Evolutionary conservation across 1,284 basidiomycete species (phyloP).

Genomic region (Sanghuangporus baumii): DNA sequence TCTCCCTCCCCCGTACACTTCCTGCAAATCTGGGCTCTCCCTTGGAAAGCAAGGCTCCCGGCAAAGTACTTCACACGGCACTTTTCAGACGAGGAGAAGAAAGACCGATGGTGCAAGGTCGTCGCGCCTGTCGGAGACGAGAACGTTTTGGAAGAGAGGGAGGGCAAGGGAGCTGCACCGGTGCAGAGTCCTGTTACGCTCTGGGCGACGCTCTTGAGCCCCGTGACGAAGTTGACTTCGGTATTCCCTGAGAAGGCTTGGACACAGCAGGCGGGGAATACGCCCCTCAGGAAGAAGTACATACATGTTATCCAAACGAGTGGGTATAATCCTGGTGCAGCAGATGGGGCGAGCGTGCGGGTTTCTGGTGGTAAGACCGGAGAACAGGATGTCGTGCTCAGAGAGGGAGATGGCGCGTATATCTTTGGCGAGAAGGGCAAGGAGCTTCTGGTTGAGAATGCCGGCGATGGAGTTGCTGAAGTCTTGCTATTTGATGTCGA

Average conservation of each 20-base stretch:
- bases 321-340: slow-evolving; percentile 58
- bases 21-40: slow-evolving; percentile 83
- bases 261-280: neutral
- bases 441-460: slow-evolving; percentile 51
- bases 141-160: slow-evolving; percentile 55
- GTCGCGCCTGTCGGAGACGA: slow-evolving; percentile 62
- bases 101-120: slow-evolving; percentile 57
- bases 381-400: slow-evolving; percentile 35
- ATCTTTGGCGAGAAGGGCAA: slow-evolving; percentile 40
- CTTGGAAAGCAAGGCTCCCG: slow-evolving; percentile 46
- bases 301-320: slow-evolving; percentile 71
- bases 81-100: slow-evolving; percentile 80
- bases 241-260: slow-evolving; percentile 28
- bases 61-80: slow-evolving; percentile 84
- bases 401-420: slow-evolving; percentile 74
- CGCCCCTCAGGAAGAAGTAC: slow-evolving; percentile 48
- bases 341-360: slow-evolving; percentile 45
- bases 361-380: slow-evolving; percentile 34
- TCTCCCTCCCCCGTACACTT: slow-evolving; percentile 67
- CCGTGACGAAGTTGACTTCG: slow-evolving; percentile 47
- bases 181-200: slow-evolving; percentile 58
- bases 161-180: slow-evolving; percentile 68
- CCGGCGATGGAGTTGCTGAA: slow-evolving; percentile 56
- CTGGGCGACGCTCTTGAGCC: slow-evolving; percentile 62
- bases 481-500: slow-evolving; percentile 72